Evolutionary conservation across 2,329 filamentous ascomycete species (phyloP).

Genomic region (Penicillium sp.): DNA sequence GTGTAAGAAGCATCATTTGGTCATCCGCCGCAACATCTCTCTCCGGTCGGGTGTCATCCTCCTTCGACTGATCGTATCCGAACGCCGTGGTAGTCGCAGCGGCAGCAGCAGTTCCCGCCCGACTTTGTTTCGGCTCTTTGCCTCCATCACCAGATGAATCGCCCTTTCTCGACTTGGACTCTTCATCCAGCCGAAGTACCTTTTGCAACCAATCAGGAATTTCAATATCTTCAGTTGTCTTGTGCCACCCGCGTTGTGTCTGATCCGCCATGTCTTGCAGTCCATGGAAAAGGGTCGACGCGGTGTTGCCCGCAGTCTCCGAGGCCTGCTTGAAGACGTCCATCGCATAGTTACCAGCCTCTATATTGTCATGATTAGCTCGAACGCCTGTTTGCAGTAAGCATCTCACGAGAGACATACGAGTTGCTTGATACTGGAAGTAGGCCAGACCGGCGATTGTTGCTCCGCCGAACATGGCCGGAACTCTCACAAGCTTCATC

Average conservation of each 20-base stretch:
- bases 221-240: slow-evolving; percentile 72
- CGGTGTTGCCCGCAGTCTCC: slow-evolving; percentile 66
- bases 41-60: slow-evolving; percentile 57
- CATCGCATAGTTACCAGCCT: slow-evolving; percentile 72
- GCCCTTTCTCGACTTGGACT: slow-evolving; percentile 51
- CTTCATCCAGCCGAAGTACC: slow-evolving; percentile 61
- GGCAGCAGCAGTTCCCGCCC: slow-evolving; percentile 58
- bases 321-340: slow-evolving; percentile 71
- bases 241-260: slow-evolving; percentile 75
- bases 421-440: slow-evolving; percentile 90
- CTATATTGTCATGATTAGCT: slow-evolving; percentile 35
- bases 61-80: slow-evolving; percentile 65
- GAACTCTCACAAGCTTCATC: slow-evolving; percentile 81
- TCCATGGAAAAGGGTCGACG: slow-evolving; percentile 65
- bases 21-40: slow-evolving; percentile 77
- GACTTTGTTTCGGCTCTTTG: slow-evolving; percentile 52
- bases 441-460: slow-evolving; percentile 85
- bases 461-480: slow-evolving; percentile 85
- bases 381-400: background rate
- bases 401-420: slow-evolving; percentile 51
- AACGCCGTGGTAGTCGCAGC: slow-evolving; percentile 72
- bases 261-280: slow-evolving; percentile 73
- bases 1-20: slow-evolving; percentile 98
- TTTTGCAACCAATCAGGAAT: slow-evolving; percentile 75
- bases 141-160: slow-evolving; percentile 46